These are phyloP conservation scores for Starmerella gropengiesseri DNA, from an alignment of 805 yeast species.

Conservation along the genomic window DNA sequence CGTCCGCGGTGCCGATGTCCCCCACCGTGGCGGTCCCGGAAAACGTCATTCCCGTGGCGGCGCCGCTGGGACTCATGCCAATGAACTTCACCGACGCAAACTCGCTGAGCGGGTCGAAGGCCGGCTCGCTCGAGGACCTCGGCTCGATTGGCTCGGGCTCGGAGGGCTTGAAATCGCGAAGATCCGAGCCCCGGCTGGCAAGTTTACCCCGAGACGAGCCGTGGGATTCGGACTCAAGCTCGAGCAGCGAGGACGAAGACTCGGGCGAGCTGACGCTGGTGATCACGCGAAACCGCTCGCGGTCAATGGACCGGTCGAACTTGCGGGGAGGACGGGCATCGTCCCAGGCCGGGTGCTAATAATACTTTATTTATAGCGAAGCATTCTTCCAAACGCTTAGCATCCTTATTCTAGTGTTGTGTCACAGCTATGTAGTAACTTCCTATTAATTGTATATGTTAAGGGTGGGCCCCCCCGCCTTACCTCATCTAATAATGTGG, in stretches of 20 bases:
- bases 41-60: too few species aligned
- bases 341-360: too few species aligned
- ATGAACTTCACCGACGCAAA: constrained; percentile 11
- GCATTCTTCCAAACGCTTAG: neutral
- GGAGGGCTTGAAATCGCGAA: constrained; percentile 9
- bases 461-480: neutral
- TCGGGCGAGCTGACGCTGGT: constrained; percentile 24
- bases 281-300: constrained; percentile 20
- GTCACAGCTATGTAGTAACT: neutral
- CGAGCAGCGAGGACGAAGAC: constrained; percentile 22
- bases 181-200: too few species aligned
- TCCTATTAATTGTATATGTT: neutral
- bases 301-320: constrained; percentile 15
- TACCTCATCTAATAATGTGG: neutral
- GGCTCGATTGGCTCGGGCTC: neutral
- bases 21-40: neutral
- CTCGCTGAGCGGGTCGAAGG: constrained; percentile 8
- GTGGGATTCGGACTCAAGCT: constrained; percentile 11
- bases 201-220: constrained; percentile 10
- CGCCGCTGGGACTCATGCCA: constrained; percentile 15
- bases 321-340: neutral
- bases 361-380: neutral
- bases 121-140: constrained; percentile 4
- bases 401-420: neutral
- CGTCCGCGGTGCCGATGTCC: neutral